Evolutionary conservation across 192 early-diverging fungal species (phyloP), one percentile per base, ranked within the genome.

Genomic region (Coemansia sp.): DNA sequence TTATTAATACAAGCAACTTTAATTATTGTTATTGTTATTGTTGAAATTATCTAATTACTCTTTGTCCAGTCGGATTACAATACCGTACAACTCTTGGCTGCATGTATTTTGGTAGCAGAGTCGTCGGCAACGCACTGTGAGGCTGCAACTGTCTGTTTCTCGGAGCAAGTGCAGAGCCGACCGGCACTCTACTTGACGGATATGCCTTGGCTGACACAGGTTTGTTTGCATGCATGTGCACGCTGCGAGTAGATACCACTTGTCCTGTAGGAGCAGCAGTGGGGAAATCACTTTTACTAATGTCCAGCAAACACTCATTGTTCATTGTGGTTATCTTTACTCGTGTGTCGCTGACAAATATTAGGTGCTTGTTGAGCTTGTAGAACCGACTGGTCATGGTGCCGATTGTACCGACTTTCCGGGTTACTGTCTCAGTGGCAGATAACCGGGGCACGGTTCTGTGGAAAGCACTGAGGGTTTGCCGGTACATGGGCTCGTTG

Each of bases 261-360:
- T 42, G 10, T 2, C 40, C 15, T n/a, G 40, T n/a, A 42, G 40
- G 23, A 17, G 52, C 12, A 54, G 1, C 21, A 22, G 7, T 54
- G 12, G 22, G 15, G 23, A 12, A 28, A 56, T 56, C 26, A 10
- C 34, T 11, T 26, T 26, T 17, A 20, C 47, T 50, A 7, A 50
- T 36, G 21, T 61, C 59, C 28, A 47, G 51, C 11, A 47, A 48
- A 50, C 59, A 61, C 19, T 50, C 26, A 7, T 50, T 61, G 11
- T 61, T 11, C 28, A 61, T 3, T 2, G 59, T 61, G 34, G 59
- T 61, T 2, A 61, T 17, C 21, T 61, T 61, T 23, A 63, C 47
- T 28, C 61, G 38, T 9, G 19, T 23, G 17, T 63, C 47, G 37
- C 38, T 42, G 8, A 23, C 50, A 53, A 40, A 63, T n/a, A 63